Evolutionary conservation across 2,329 filamentous ascomycete species (phyloP).

Genomic region (Byssoonygena ceratinophila): DNA sequence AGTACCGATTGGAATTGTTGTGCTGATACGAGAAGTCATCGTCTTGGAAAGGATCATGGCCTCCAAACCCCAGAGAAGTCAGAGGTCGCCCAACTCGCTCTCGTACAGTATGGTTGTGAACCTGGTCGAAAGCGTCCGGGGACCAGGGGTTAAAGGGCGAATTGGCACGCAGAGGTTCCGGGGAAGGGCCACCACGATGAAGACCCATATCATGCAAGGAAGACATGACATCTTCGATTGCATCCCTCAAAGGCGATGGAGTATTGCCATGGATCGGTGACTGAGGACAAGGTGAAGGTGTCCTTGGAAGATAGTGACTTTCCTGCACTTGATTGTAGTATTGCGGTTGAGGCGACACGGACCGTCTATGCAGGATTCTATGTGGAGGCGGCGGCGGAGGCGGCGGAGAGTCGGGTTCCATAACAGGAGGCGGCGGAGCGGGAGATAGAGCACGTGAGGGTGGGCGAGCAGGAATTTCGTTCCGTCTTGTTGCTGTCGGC

Average conservation of each 20-base stretch:
- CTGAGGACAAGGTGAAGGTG: constrained; percentile 41
- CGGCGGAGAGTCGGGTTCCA: constrained; percentile 55
- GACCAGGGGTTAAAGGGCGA: constrained; percentile 67
- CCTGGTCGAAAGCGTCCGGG: constrained; percentile 67
- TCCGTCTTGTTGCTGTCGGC: constrained; percentile 6
- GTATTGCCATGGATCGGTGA: constrained; percentile 63
- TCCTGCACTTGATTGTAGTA: constrained; percentile 22
- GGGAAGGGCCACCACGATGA: constrained; percentile 41
- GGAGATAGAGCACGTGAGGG: constrained; percentile 11
- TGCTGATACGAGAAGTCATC: constrained; percentile 49
- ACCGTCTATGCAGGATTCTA: constrained; percentile 34
- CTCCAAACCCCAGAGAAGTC: constrained; percentile 62
- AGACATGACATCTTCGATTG: constrained; percentile 97
- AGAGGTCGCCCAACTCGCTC: constrained; percentile 47
- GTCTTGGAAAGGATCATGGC: constrained; percentile 34
- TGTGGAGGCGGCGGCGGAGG: constrained; percentile 77
- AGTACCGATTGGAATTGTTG: constrained; percentile 42
- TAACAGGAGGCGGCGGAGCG: constrained; percentile 1
- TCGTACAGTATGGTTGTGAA: constrained; percentile 26
- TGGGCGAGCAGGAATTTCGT: neutral
- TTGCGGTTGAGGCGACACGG: constrained; percentile 23
- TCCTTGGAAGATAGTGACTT: constrained; percentile 26
- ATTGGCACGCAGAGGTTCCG: constrained; percentile 43
- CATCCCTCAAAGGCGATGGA: constrained; percentile 80
- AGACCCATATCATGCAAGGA: constrained; percentile 78